Percentiles rank a stretch among this genome's conserved stretches.
These are phyloP conservation scores for Penicillium turbatum DNA, from an alignment of 495 filamentous ascomycete species.

Conservation along the genomic window DNA sequence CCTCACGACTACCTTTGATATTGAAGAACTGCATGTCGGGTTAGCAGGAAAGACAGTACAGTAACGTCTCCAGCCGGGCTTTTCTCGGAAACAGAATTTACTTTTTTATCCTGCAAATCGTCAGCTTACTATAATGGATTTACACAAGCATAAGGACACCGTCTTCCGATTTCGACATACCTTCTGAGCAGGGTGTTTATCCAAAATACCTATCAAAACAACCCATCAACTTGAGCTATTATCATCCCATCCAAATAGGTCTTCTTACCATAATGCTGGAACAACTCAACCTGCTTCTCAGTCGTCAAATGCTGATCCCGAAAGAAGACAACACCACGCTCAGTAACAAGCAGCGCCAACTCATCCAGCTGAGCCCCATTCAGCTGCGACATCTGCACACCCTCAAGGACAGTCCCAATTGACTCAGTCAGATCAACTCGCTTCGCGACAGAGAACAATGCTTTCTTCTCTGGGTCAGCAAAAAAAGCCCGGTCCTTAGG, in stretches of 20 bases:
- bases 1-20: constrained; percentile 34
- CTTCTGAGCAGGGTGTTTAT: constrained; percentile 49
- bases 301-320: constrained; percentile 48
- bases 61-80: too few relatives aligned
- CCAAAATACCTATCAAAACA: constrained; percentile 25
- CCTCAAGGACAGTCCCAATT: constrained; percentile 42
- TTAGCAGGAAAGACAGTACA: too few relatives aligned
- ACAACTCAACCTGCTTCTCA: constrained; percentile 46
- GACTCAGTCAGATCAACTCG: constrained; percentile 49
- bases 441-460: constrained; percentile 44
- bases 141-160: too few relatives aligned
- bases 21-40: constrained; percentile 26
- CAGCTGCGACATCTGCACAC: constrained; percentile 42
- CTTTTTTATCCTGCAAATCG: constrained; percentile 7
- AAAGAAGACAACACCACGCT: constrained; percentile 43
- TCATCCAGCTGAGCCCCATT: constrained; percentile 38
- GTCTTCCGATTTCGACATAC: background rate
- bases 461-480: constrained; percentile 49
- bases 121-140: background rate
- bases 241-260: background rate
- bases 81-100: background rate
- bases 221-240: background rate
- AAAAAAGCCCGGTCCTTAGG: constrained; percentile 46
- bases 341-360: constrained; percentile 40
- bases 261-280: constrained; percentile 47